These are phyloP conservation scores for Mariannaea sp. DNA, from an alignment of 2,329 filamentous ascomycete species.

Conservation along the genomic window DNA sequence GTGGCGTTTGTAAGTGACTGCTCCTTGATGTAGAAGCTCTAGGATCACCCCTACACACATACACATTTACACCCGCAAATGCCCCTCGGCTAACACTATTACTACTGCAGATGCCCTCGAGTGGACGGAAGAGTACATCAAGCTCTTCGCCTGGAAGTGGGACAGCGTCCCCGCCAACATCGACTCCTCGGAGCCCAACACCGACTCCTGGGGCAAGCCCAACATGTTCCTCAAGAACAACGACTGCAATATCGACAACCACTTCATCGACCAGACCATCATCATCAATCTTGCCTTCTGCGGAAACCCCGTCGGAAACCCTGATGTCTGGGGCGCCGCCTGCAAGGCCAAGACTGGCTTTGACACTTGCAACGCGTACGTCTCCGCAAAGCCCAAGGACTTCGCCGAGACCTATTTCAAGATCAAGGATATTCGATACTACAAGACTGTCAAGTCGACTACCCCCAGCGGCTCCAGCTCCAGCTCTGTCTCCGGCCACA, in stretches of 20 bases:
- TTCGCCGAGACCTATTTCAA: constrained; percentile 50
- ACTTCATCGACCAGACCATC: constrained; percentile 71
- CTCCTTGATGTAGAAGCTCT: too few species aligned
- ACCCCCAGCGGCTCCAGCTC: constrained; percentile 2
- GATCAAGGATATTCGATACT: constrained; percentile 50
- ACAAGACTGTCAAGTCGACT: constrained; percentile 32
- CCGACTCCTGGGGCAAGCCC: constrained; percentile 68
- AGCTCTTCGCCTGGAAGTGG: constrained; percentile 48
- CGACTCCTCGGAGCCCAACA: constrained; percentile 57
- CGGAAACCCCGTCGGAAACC: constrained; percentile 65
- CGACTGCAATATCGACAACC: constrained; percentile 65
- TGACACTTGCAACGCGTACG: constrained; percentile 44
- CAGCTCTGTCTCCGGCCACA: not conserved
- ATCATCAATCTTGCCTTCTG: constrained; percentile 78
- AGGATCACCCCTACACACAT: too few species aligned
- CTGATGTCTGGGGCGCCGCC: constrained; percentile 23
- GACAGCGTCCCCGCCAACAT: constrained; percentile 43
- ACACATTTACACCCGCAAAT: too few species aligned
- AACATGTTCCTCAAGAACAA: constrained; percentile 61
- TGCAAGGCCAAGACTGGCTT: constrained; percentile 21
- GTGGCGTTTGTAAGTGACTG: constrained; percentile 49
- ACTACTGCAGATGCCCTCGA: constrained; percentile 43
- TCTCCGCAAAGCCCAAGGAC: constrained; percentile 42
- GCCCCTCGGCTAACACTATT: constrained; percentile 15
- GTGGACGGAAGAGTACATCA: constrained; percentile 49